Evolutionary conservation across 768 basidiomycete species (phyloP).

Genomic region (Tricholoma sp.): DNA sequence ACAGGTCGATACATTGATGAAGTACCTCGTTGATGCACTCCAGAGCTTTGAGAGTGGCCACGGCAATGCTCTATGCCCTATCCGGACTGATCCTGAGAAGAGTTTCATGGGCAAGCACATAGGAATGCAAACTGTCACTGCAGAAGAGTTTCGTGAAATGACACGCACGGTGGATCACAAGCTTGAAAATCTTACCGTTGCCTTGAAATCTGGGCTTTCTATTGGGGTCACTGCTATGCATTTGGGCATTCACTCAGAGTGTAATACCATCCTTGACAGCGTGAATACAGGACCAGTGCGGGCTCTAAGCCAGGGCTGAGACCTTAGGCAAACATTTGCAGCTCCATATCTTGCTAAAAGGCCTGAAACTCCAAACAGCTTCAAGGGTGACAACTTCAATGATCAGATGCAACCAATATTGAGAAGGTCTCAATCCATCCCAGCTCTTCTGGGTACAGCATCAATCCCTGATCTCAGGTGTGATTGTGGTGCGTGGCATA

Average conservation of each 20-base stretch:
- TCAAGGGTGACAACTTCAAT: not conserved
- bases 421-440: not conserved
- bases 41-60: slow-evolving; percentile 25
- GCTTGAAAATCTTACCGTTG: not conserved
- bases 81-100: slow-evolving; percentile 11
- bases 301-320: not conserved
- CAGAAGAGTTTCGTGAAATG: slow-evolving; percentile 11
- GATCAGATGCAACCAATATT: not conserved
- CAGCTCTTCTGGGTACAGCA: not conserved
- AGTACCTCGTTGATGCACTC: slow-evolving; percentile 29
- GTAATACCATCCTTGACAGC: not conserved
- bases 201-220: not conserved
- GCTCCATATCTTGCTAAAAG: not conserved
- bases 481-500: too few species aligned
- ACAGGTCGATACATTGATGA: slow-evolving; percentile 29
- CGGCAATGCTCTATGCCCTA: slow-evolving; percentile 23
- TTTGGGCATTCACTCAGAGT: not conserved
- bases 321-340: not conserved
- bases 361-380: not conserved
- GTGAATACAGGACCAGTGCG: not conserved
- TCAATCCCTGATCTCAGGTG: too few species aligned
- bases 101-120: slow-evolving; percentile 24
- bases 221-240: not conserved
- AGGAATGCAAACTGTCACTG: slow-evolving; percentile 8
- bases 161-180: not conserved